Evolutionary conservation across 345 rosid genomes (phyloP).

Genomic region (Chamaenerion angustifolium): DNA sequence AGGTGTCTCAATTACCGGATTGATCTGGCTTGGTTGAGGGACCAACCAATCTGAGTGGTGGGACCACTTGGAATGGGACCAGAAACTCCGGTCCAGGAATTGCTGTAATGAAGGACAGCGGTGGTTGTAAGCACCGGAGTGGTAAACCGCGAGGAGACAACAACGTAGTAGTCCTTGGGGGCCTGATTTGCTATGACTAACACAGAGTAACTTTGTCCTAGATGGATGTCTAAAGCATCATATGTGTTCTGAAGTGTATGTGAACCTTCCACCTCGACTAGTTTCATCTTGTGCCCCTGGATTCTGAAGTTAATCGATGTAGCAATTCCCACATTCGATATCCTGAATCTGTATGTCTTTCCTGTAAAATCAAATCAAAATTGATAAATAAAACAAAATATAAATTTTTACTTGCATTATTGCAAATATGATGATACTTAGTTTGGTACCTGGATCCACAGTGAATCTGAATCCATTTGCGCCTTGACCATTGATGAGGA

Average conservation of each 20-base stretch:
- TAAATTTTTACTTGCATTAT: too few relatives aligned
- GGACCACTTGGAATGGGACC: conserved; percentile 63
- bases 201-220: conserved; percentile 65
- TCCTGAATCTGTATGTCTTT: conserved; percentile 57
- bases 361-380: conserved; percentile 18
- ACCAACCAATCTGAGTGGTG: conserved; percentile 61
- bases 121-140: conserved; percentile 35
- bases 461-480: too few relatives aligned
- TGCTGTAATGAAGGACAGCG: conserved; percentile 52
- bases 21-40: conserved; percentile 58
- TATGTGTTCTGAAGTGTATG: conserved; percentile 59
- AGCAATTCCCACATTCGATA: conserved; percentile 61
- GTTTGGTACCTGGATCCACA: too few relatives aligned
- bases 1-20: conserved; percentile 23
- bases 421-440: too few relatives aligned
- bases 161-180: conserved; percentile 48
- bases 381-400: too few relatives aligned
- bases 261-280: conserved; percentile 73
- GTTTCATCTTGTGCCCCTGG: conserved; percentile 61
- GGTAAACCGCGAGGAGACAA: conserved; percentile 55
- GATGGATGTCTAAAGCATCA: conserved; percentile 49
- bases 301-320: conserved; percentile 67
- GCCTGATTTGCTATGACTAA: conserved; percentile 66
- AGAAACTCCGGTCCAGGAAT: conserved; percentile 38
- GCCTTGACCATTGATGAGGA: too few relatives aligned